Percentiles rank a stretch among this genome's conserved stretches.
These are phyloP conservation scores for Hawksworthiomyces lignivorus DNA, from an alignment of 2,329 filamentous ascomycete genomes.

Conservation along the genomic window DNA sequence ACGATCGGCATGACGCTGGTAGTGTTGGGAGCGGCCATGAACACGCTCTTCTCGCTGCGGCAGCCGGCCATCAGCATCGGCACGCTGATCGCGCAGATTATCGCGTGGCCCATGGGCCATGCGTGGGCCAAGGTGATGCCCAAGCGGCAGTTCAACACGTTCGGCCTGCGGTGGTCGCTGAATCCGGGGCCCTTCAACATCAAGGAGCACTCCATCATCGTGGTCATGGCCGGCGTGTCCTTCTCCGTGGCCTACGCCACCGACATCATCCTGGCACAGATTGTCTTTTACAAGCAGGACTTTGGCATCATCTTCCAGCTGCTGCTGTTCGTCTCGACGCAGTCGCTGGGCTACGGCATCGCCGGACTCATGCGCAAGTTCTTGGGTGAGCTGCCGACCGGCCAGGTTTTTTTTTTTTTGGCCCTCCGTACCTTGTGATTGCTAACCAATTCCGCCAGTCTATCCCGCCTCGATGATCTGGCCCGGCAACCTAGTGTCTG, in stretches of 20 bases:
- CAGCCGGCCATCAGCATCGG: conserved; percentile 54
- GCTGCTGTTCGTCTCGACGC: conserved; percentile 58
- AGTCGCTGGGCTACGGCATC: conserved; percentile 62
- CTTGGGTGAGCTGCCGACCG: conserved; percentile 48
- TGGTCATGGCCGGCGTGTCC: conserved; percentile 64
- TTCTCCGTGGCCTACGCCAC: conserved; percentile 66
- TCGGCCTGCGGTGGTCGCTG: conserved; percentile 49
- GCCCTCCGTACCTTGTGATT: not conserved
- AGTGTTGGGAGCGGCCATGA: conserved; percentile 50
- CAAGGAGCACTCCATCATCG: conserved; percentile 62
- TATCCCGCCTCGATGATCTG: conserved; percentile 68
- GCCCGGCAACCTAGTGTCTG: conserved; percentile 59
- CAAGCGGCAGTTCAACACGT: conserved; percentile 37
- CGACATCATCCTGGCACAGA: conserved; percentile 64
- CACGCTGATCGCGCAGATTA: conserved; percentile 54
- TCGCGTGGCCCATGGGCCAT: conserved; percentile 56
- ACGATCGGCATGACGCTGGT: conserved; percentile 51
- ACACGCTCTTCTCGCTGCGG: conserved; percentile 57
- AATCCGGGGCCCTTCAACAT: conserved; percentile 64
- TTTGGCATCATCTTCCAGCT: conserved; percentile 61
- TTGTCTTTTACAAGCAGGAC: conserved; percentile 63
- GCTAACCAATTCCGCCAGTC: conserved; percentile 26
- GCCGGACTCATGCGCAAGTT: conserved; percentile 61
- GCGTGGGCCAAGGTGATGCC: conserved; percentile 53
- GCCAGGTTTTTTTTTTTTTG: conserved; percentile 1